Base-by-base conservation (phyloP, 164 flowering plant species). In the Nelumbo lutea region DNA sequence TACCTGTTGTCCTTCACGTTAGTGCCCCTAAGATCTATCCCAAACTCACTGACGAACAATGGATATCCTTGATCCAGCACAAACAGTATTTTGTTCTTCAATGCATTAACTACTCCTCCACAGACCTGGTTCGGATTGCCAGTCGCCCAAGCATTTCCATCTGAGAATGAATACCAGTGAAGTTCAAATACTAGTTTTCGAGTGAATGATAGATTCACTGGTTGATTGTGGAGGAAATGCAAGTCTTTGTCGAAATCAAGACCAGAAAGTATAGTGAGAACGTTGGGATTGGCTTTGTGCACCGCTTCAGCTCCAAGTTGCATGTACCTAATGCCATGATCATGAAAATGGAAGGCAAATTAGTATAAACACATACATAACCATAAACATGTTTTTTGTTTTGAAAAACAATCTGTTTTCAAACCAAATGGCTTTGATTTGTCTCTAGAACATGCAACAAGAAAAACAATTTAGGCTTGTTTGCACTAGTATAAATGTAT, bases 231-330 rank as follows among this genome's bases (percentile, higher is more conserved):
- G 2, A 89, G 75, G 76, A 89, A 93, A 2, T 83, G 78, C 0
- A 93, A 68, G 72, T 88, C 94, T 14, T 62, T 82, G 81, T 86
- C 94, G 71, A 62, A 93, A 44, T 65, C 76, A 38, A 90, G 70
- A 14, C 98, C 98, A 0, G 98, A 90, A 27, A 90, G 79, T 10
- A 93, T 88, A 5, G 88, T 84, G 0, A 93, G 83, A 67, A 87
- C 79, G 45, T 89, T 61, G 4, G 97, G 91, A 72, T 93, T 93
- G 2, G 92, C 91, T 7, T 85, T 63, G 70, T 93, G 98, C 70
- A 90, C 93, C 46, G 92, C 88, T 79, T 90, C 98, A 3, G 97
- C 98, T 61, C 98, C 97, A 76, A 56, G 59, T 68, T 84, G 88
- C 98, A 90, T 90, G 81, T 84, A 89, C 84, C 93, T 91, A 55